Evolutionary conservation across 2,329 filamentous ascomycete species (phyloP).

Genomic region (Chrysoporthe austroafricana): DNA sequence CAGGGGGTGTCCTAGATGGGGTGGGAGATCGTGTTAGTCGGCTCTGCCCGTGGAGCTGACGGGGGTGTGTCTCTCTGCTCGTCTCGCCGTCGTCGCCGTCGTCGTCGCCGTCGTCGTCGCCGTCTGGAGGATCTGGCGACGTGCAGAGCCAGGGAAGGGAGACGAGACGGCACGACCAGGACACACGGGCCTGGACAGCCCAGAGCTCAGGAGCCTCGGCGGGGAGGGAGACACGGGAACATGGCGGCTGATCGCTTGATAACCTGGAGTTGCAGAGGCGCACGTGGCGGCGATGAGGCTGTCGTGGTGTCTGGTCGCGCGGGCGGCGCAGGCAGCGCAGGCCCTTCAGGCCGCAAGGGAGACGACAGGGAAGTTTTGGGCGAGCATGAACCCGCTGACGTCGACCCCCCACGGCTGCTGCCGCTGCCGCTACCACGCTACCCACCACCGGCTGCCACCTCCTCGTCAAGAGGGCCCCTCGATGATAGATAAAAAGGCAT

Average conservation of each 20-base stretch:
- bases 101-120: background rate
- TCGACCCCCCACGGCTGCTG: too few species aligned
- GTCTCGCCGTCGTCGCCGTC: background rate
- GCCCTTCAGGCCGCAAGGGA: background rate
- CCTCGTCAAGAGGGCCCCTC: too few species aligned
- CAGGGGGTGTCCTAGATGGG: constrained; percentile 25
- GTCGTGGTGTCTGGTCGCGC: background rate
- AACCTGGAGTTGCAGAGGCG: background rate
- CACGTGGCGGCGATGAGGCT: background rate
- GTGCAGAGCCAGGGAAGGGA: background rate
- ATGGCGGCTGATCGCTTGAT: constrained; percentile 12
- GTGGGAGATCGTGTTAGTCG: constrained; percentile 14
- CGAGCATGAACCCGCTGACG: too few species aligned
- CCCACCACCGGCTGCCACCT: too few species aligned
- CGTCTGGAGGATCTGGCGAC: background rate
- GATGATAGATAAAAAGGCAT: too few species aligned
- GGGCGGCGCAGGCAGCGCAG: background rate
- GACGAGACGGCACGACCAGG: background rate
- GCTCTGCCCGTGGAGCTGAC: background rate
- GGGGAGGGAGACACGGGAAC: background rate
- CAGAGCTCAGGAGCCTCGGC: constrained; percentile 19
- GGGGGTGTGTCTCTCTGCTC: background rate
- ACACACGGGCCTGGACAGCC: background rate
- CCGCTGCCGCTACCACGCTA: too few species aligned
- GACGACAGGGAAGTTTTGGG: too few species aligned